These are phyloP conservation scores for Fusarium subglutinans DNA, from an alignment of 2,329 filamentous ascomycete genomes.

Conservation along the genomic window DNA sequence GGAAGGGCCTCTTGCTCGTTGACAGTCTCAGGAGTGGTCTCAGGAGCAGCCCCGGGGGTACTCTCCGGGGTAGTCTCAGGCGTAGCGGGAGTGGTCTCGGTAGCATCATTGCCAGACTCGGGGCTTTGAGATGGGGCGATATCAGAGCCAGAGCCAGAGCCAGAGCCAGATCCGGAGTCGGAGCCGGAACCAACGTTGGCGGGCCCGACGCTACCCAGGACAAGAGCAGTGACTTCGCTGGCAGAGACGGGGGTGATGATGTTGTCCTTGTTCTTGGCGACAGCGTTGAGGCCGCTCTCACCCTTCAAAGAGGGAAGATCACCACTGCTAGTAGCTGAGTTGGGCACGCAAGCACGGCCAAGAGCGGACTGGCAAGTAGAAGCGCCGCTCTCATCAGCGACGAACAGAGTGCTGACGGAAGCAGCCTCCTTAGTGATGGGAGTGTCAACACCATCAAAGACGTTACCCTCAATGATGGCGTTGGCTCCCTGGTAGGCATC, in stretches of 20 bases:
- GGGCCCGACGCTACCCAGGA: constrained; percentile 37
- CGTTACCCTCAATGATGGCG: constrained; percentile 42
- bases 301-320: constrained; percentile 34
- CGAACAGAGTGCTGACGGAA: constrained; percentile 29
- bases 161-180: constrained; percentile 3
- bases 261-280: constrained; percentile 22
- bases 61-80: neutral
- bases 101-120: neutral
- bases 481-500: constrained; percentile 56
- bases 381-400: constrained; percentile 24
- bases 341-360: constrained; percentile 38
- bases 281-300: constrained; percentile 29
- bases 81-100: neutral
- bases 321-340: constrained; percentile 37
- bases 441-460: constrained; percentile 39
- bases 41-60: neutral
- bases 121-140: constrained; percentile 1
- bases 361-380: constrained; percentile 31
- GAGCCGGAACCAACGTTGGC: constrained; percentile 37
- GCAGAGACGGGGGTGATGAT: constrained; percentile 42
- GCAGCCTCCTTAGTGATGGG: constrained; percentile 48
- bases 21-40: neutral
- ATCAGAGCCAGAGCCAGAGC: constrained; percentile 22
- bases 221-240: constrained; percentile 37
- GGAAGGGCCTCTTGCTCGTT: neutral